Conservation (phyloP, 495 filamentous ascomycete genomes). For the Penicillium samsonianum region DNA sequence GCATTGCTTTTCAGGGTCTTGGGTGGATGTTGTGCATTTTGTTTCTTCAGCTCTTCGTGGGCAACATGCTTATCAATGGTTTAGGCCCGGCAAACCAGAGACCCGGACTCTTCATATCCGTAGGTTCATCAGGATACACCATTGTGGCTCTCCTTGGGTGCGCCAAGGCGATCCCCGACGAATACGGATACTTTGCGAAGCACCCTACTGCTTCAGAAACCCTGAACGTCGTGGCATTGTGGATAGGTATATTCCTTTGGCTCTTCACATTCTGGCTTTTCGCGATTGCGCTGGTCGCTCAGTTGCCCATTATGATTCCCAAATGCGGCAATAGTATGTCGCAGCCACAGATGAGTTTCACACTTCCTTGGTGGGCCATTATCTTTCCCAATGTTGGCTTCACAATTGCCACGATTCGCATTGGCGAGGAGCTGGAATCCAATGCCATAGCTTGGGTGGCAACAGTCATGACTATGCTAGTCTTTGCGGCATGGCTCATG, state of each 20-base stretch:
- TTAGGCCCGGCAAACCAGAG: background rate
- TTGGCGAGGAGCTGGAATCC: slow-evolving; percentile 5
- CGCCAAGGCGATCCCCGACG: background rate
- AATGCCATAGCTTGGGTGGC: slow-evolving; percentile 1
- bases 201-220: slow-evolving; percentile 4
- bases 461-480: slow-evolving; percentile 1
- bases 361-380: slow-evolving; percentile 2
- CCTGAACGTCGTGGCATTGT: slow-evolving; percentile 3
- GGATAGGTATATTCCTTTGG: slow-evolving; percentile 4
- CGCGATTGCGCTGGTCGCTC: slow-evolving; percentile 4
- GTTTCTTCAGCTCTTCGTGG: slow-evolving; percentile 1
- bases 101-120: slow-evolving; percentile 1
- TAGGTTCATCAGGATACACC: slow-evolving; percentile 5
- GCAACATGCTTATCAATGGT: slow-evolving; percentile 3
- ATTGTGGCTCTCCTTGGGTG: slow-evolving; percentile 2
- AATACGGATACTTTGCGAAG: slow-evolving; percentile 1
- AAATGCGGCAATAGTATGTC: slow-evolving; percentile 3
- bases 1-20: slow-evolving; percentile 5
- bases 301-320: background rate
- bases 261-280: slow-evolving; percentile 5
- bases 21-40: slow-evolving; percentile 1
- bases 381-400: background rate
- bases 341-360: slow-evolving; percentile 2
- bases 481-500: slow-evolving; percentile 5
- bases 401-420: slow-evolving; percentile 3